Conservation (phyloP, 2,329 filamentous ascomycete genomes). For the Dothideomycetidae sp. region DNA sequence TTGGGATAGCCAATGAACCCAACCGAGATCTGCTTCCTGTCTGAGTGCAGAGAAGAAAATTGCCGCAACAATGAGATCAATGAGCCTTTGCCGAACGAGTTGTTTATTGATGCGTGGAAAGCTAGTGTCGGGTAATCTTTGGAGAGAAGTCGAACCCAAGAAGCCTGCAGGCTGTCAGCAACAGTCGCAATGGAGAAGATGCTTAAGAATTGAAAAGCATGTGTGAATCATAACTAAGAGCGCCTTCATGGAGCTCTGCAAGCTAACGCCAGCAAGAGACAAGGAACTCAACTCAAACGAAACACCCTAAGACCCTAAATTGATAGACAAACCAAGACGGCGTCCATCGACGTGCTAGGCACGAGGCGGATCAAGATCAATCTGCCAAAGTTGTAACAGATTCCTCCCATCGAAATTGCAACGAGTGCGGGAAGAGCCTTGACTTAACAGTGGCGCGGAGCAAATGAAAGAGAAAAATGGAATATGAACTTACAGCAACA, state of each 20-base stretch:
- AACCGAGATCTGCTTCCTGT: constrained; percentile 87
- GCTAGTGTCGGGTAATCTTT: constrained; percentile 89
- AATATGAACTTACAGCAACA: constrained; percentile 74
- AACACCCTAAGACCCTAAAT: constrained; percentile 62
- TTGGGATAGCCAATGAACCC: constrained; percentile 86
- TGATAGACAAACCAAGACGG: constrained; percentile 78
- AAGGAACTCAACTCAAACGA: constrained; percentile 95
- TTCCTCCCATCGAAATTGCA: constrained; percentile 54
- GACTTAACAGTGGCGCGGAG: constrained; percentile 72
- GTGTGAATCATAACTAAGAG: constrained; percentile 99
- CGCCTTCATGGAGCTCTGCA: constrained; percentile 45
- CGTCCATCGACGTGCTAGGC: constrained; percentile 51
- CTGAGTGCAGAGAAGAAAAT: constrained; percentile 77
- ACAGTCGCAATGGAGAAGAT: constrained; percentile 16
- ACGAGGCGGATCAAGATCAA: constrained; percentile 58
- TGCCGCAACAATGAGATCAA: constrained; percentile 84
- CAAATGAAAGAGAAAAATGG: constrained; percentile 11
- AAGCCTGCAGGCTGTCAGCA: constrained; percentile 47
- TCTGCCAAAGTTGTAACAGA: constrained; percentile 99
- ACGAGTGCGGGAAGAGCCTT: constrained; percentile 53
- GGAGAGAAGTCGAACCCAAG: constrained; percentile 79
- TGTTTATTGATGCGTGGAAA: constrained; percentile 88
- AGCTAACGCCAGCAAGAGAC: constrained; percentile 43
- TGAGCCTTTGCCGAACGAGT: constrained; percentile 92
- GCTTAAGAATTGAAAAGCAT: constrained; percentile 29